These are phyloP conservation scores for Aspergillus sp. DNA, from an alignment of 2,329 filamentous ascomycete species.

Conservation along the genomic window DNA sequence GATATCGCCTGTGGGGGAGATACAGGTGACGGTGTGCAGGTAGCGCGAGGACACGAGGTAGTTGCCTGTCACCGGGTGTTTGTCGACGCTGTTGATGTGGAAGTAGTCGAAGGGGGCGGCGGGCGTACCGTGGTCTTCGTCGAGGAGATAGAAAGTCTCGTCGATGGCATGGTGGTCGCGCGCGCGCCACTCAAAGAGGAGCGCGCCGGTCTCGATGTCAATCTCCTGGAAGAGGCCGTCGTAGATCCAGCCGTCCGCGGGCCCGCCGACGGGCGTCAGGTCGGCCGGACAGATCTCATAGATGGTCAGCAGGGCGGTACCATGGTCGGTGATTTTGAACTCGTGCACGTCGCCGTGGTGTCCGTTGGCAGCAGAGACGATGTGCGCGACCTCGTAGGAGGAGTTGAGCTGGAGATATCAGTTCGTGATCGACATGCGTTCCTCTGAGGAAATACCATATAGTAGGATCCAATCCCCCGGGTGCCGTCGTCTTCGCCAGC, in stretches of 20 bases:
- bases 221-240: slow-evolving; percentile 48
- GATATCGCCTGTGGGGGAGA: slow-evolving; percentile 44
- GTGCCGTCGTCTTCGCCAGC: slow-evolving; percentile 48
- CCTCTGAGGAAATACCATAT: slow-evolving; percentile 37
- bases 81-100: slow-evolving; percentile 56
- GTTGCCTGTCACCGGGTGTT: slow-evolving; percentile 47
- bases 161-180: slow-evolving; percentile 42
- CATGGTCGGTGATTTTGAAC: slow-evolving; percentile 43
- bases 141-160: slow-evolving; percentile 19
- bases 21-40: slow-evolving; percentile 36
- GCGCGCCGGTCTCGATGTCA: slow-evolving; percentile 42
- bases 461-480: slow-evolving; percentile 47
- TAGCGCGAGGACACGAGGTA: slow-evolving; percentile 46
- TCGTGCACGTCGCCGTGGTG: slow-evolving; percentile 44
- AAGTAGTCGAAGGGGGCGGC: slow-evolving; percentile 53
- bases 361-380: slow-evolving; percentile 37
- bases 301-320: slow-evolving; percentile 44
- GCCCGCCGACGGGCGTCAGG: slow-evolving; percentile 35
- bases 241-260: slow-evolving; percentile 38
- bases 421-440: background rate
- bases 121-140: slow-evolving; percentile 17
- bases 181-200: slow-evolving; percentile 49
- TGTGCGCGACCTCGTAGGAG: slow-evolving; percentile 34
- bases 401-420: slow-evolving; percentile 24
- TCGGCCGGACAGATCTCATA: slow-evolving; percentile 41